Evolutionary conservation across 2,329 filamentous ascomycete species (phyloP), one percentile per base, ranked within the genome.

Genomic region (Fusarium liriodendri): DNA sequence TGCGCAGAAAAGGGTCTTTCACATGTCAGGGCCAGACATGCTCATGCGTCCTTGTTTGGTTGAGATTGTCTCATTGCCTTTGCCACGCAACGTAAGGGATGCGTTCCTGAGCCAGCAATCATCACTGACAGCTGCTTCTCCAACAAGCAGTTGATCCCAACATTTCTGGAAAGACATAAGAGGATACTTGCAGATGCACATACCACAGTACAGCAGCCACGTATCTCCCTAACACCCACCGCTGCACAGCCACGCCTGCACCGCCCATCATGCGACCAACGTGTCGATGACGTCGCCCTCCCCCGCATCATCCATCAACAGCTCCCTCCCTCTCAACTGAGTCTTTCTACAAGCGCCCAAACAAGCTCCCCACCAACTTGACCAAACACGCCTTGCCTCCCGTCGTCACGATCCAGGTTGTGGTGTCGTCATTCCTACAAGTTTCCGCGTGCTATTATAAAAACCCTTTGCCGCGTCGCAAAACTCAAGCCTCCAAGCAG

Each of bases 211-310:
- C 7, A 3, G 9, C 20, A 33, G 22, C 13, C 3, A 54, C n/a
- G 76, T 79, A 74, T 33, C 25, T 16, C 2, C 33, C 11, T 69
- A 78, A 54, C 62, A 66, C 7, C 1, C 6, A n/a, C 7, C 29
- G 11, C 33, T 69, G 64, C 68, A 71, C 73, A 67, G 72, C 74
- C 74, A 75, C 72, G 73, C 22, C 16, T 75, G 69, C 72, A 70
- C 70, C 67, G 67, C 68, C 61, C 66, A 74, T 76, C 77, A 75
- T 75, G 70, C 73, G 69, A 79, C 62, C 71, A 54, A 40, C 40
- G 40, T 65, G 40, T 73, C 70, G 76, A 80, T 80, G 78, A 80
- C 77, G 78, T 80, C 71, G 77, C 72, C 64, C 35, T 25, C n/a
- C 78, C 78, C 78, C 78, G 73, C 78, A 73, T 33, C 57, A 62